Conservation (phyloP, 2,329 filamentous ascomycete genomes). For the Lomentospora prolificans region DNA sequence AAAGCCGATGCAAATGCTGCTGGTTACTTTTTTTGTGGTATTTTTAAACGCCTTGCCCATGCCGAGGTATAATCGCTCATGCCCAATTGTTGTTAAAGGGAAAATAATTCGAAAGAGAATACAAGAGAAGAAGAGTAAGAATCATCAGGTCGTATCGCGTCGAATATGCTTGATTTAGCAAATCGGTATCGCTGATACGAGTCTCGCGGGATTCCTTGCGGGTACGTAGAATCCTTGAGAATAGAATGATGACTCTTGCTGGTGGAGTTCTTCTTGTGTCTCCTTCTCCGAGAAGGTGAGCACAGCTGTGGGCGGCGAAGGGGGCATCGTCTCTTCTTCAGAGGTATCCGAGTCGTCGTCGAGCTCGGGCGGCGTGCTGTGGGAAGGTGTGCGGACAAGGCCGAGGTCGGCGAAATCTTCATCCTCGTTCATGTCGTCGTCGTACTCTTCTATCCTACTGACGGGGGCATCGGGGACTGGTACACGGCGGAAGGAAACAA, state of each 20-base stretch:
- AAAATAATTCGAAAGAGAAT: constrained; percentile 10
- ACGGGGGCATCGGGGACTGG: constrained; percentile 21
- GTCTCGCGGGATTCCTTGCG: constrained; percentile 36
- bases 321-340: constrained; percentile 66
- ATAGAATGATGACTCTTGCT: constrained; percentile 32
- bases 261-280: constrained; percentile 28
- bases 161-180: constrained; percentile 28
- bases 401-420: constrained; percentile 56
- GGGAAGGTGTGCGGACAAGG: constrained; percentile 60
- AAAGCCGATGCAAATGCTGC: neutral
- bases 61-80: constrained; percentile 8
- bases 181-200: constrained; percentile 47
- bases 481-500: constrained; percentile 33
- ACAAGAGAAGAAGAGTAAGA: constrained; percentile 7
- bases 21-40: constrained; percentile 8
- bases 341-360: constrained; percentile 57
- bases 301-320: constrained; percentile 50
- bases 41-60: constrained; percentile 5
- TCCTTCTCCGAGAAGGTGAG: constrained; percentile 54
- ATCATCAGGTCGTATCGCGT: constrained; percentile 3
- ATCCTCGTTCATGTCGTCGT: constrained; percentile 42
- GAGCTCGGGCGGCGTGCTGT: constrained; percentile 60
- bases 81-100: constrained; percentile 6
- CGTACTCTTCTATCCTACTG: constrained; percentile 28
- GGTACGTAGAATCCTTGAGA: constrained; percentile 45